Evolutionary conservation across 2,329 filamentous ascomycete genomes (phyloP).

Genomic region (Fusarium humuli): DNA sequence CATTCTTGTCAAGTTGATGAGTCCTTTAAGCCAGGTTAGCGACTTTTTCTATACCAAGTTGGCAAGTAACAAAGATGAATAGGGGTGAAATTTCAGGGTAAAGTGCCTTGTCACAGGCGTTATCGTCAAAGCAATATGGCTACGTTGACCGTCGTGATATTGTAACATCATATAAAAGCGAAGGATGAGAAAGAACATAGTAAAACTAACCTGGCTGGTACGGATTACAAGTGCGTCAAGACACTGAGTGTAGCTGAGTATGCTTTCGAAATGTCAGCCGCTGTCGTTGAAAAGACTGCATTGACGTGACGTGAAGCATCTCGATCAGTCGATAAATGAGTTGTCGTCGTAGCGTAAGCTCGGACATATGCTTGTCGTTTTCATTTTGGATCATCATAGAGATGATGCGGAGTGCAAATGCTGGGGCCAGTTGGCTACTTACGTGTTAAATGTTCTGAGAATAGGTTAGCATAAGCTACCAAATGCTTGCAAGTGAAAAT

Average conservation of each 20-base stretch:
- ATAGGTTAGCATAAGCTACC: slow-evolving; percentile 38
- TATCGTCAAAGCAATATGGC: slow-evolving; percentile 61
- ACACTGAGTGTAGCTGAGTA: not conserved
- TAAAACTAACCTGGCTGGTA: slow-evolving; percentile 47
- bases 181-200: not conserved
- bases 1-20: not conserved
- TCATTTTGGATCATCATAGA: slow-evolving; percentile 84
- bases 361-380: slow-evolving; percentile 99
- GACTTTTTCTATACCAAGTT: not conserved
- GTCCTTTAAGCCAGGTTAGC: slow-evolving; percentile 25
- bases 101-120: slow-evolving; percentile 60
- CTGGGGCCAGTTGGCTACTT: slow-evolving; percentile 37
- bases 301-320: slow-evolving; percentile 33
- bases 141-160: slow-evolving; percentile 64
- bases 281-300: slow-evolving; percentile 27
- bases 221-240: too few species aligned
- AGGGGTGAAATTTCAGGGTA: slow-evolving; percentile 19
- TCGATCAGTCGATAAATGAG: slow-evolving; percentile 52
- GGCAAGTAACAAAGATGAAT: not conserved
- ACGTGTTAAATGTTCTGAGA: slow-evolving; percentile 33
- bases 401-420: slow-evolving; percentile 33
- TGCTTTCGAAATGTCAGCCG: slow-evolving; percentile 43
- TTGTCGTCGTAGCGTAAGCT: slow-evolving; percentile 69
- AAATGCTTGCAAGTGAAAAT: slow-evolving; percentile 15
- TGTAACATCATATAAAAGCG: slow-evolving; percentile 55